phyloP scores from a whole-genome alignment of 2,329 filamentous ascomycete genomes.

The Coniochaeta sp. region DNA sequence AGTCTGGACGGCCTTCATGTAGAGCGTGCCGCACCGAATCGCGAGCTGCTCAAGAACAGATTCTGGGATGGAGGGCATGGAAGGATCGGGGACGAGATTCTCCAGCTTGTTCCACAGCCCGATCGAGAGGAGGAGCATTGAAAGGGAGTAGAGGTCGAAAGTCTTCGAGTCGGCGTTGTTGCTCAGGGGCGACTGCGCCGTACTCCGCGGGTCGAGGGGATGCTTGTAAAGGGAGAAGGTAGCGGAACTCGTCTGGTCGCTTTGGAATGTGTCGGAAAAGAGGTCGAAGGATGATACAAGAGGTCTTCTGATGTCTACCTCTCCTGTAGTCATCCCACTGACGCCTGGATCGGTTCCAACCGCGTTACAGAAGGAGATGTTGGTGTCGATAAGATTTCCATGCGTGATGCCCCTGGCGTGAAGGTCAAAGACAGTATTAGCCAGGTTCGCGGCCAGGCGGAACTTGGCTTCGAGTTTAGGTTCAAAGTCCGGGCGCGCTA shows the following conservation, averaged over 20 bases:
- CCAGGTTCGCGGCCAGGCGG: slow-evolving; percentile 63
- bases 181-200: slow-evolving; percentile 37
- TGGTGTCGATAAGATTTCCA: slow-evolving; percentile 60
- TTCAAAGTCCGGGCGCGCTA: slow-evolving; percentile 44
- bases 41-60: slow-evolving; percentile 56
- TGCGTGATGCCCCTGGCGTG: slow-evolving; percentile 63
- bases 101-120: slow-evolving; percentile 67
- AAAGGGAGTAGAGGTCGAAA: slow-evolving; percentile 65
- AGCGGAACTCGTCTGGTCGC: slow-evolving; percentile 16
- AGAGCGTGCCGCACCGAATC: slow-evolving; percentile 63
- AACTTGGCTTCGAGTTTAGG: slow-evolving; percentile 71
- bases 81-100: slow-evolving; percentile 36
- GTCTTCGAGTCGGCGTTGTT: slow-evolving; percentile 48
- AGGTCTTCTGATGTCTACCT: slow-evolving; percentile 59
- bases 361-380: slow-evolving; percentile 56
- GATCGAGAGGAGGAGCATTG: slow-evolving; percentile 65
- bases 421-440: slow-evolving; percentile 65
- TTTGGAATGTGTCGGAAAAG: slow-evolving; percentile 46
- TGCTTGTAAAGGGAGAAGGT: slow-evolving; percentile 52
- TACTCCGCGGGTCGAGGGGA: slow-evolving; percentile 51
- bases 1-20: slow-evolving; percentile 65
- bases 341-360: slow-evolving; percentile 29
- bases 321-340: slow-evolving; percentile 28
- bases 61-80: slow-evolving; percentile 46
- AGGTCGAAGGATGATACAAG: slow-evolving; percentile 68